Conservation (phyloP, 1,139 yeast genomes). For the Groenewaldozyma auringiensis region DNA sequence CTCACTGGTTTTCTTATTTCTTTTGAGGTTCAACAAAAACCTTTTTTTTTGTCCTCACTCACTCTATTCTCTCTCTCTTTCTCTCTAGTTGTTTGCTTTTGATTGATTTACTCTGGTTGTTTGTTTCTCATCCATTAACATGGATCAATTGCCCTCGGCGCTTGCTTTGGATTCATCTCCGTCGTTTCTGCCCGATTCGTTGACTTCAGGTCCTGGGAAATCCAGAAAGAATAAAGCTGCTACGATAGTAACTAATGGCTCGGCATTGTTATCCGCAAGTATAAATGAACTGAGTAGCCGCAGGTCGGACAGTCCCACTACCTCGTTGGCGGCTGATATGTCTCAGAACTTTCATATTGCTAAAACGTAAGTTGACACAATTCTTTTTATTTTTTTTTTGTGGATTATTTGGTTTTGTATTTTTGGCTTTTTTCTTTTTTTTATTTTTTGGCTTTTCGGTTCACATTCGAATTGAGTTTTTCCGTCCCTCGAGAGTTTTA, state of each 20-base stretch:
- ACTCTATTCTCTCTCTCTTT: not conserved
- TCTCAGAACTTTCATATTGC: conserved; percentile 41
- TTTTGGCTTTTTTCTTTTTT: not conserved
- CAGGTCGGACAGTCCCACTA: conserved; percentile 31
- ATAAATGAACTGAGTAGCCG: not conserved
- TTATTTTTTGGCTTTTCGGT: not conserved
- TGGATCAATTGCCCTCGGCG: not conserved
- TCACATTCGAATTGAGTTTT: too few species aligned
- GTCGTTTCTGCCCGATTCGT: conserved; percentile 15
- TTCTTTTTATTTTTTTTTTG: not conserved
- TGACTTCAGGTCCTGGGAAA: conserved; percentile 14
- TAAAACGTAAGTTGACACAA: conserved; percentile 19
- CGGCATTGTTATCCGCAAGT: not conserved
- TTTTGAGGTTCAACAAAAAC: not conserved
- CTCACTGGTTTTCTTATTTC: too few species aligned
- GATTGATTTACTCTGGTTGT: too few species aligned
- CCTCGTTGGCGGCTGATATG: conserved; percentile 41
- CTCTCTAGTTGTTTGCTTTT: not conserved
- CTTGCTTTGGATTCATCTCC: conserved; percentile 16
- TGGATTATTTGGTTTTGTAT: not conserved
- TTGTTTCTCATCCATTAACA: not conserved
- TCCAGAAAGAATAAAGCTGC: conserved; percentile 8
- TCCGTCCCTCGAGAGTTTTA: too few species aligned
- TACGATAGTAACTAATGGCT: conserved; percentile 3
- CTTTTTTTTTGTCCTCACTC: too few species aligned